phyloP scores from a whole-genome alignment of 2,329 filamentous ascomycete genomes.

The Aschersonia sp. region DNA sequence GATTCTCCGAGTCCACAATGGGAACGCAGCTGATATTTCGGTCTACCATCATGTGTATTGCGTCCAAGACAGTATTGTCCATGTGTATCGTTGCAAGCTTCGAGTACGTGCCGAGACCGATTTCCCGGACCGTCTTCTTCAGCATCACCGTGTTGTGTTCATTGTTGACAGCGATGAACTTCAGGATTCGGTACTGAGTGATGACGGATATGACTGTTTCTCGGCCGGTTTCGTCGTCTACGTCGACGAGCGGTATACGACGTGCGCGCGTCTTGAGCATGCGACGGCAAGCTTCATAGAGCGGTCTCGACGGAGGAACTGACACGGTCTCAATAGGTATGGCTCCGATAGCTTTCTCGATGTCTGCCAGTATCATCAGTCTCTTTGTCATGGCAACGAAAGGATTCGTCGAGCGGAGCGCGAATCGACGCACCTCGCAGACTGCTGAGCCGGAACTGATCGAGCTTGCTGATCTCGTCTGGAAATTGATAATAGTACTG shows the following conservation, averaged over 20 bases:
- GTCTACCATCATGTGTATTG: constrained; percentile 86
- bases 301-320: constrained; percentile 77
- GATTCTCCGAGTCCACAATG: constrained; percentile 64
- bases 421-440: constrained; percentile 54
- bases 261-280: constrained; percentile 92
- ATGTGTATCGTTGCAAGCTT: constrained; percentile 73
- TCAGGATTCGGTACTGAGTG: constrained; percentile 95
- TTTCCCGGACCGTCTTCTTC: constrained; percentile 73
- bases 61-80: constrained; percentile 83
- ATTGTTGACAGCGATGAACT: constrained; percentile 93
- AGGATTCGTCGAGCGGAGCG: not conserved
- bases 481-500: constrained; percentile 99
- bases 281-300: constrained; percentile 88
- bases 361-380: constrained; percentile 43
- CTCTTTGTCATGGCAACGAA: not conserved
- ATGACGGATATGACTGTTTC: constrained; percentile 94
- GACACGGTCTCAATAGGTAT: constrained; percentile 87
- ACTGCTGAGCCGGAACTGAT: constrained; percentile 86
- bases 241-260: constrained; percentile 83
- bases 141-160: constrained; percentile 75
- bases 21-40: constrained; percentile 91
- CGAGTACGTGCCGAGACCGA: constrained; percentile 73
- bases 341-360: constrained; percentile 87
- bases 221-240: constrained; percentile 84
- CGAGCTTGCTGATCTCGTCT: constrained; percentile 75